A percentile compares a stretch with the other conserved stretches of the same genome.
phyloP scores from a whole-genome alignment of 2,329 filamentous ascomycete genomes.

The Exophiala spinifera region DNA sequence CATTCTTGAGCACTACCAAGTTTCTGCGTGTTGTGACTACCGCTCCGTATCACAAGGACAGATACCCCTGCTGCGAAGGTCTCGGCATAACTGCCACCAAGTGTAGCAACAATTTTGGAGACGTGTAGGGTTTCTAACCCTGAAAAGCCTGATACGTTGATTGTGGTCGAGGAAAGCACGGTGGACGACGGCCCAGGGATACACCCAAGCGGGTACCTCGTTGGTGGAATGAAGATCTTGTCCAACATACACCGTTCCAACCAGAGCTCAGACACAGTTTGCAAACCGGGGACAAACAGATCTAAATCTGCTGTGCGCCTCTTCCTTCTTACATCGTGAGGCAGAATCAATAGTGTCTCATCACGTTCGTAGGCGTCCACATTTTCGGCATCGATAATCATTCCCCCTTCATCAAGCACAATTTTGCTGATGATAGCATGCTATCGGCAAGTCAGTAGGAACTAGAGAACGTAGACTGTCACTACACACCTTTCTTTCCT shows the following conservation, averaged over 20 bases:
- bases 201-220: slow-evolving; percentile 68
- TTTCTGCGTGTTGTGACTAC: slow-evolving; percentile 65
- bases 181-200: slow-evolving; percentile 67
- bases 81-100: slow-evolving; percentile 79
- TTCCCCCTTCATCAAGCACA: slow-evolving; percentile 41
- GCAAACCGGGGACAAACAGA: neutral
- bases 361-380: slow-evolving; percentile 17
- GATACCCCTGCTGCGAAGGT: slow-evolving; percentile 68
- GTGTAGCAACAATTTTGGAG: slow-evolving; percentile 68
- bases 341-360: slow-evolving; percentile 46
- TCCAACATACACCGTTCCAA: slow-evolving; percentile 82
- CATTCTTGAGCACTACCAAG: slow-evolving; percentile 71
- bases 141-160: slow-evolving; percentile 79
- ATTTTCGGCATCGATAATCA: slow-evolving; percentile 36
- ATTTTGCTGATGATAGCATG: slow-evolving; percentile 38
- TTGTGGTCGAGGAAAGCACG: slow-evolving; percentile 65
- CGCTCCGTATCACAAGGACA: slow-evolving; percentile 68
- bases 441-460: slow-evolving; percentile 7
- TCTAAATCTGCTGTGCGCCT: slow-evolving; percentile 33
- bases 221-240: slow-evolving; percentile 67
- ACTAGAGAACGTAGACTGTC: neutral
- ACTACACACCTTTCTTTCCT: slow-evolving; percentile 21
- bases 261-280: slow-evolving; percentile 81
- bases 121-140: slow-evolving; percentile 84
- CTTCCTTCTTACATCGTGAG: slow-evolving; percentile 36